These are phyloP conservation scores for Carex cristatella DNA, from an alignment of 176 grass and related monocot genomes.

Conservation along the genomic window DNA sequence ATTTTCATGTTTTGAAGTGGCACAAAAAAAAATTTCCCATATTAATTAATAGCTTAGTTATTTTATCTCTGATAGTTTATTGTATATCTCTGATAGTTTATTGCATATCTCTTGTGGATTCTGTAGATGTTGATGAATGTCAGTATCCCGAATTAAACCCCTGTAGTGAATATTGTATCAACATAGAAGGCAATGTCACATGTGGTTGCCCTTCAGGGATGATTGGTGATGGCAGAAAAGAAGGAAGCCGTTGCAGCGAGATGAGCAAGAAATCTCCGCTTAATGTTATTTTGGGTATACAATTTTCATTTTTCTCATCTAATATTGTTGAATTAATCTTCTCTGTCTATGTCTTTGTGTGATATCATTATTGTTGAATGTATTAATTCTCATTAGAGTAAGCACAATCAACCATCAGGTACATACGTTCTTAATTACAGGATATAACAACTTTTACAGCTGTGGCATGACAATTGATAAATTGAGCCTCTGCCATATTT, in stretches of 20 bases:
- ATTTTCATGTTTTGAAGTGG: no score
- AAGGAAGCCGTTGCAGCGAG: conserved; percentile 20
- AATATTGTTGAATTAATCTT: not conserved
- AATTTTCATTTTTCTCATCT: not conserved
- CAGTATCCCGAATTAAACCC: not conserved
- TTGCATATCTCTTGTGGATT: not conserved
- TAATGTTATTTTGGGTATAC: not conserved
- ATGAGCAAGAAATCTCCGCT: not conserved
- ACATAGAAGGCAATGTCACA: not conserved
- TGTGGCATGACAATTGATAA: not conserved
- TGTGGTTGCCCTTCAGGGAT: conserved; percentile 17
- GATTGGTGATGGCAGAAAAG: conserved; percentile 20
- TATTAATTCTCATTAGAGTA: not conserved
- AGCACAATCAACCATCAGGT: not conserved
- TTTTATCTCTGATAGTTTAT: no score
- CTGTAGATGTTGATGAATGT: conserved; percentile 29
- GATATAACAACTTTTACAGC: not conserved
- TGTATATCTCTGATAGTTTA: not conserved
- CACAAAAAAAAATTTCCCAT: no score
- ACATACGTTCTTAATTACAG: not conserved
- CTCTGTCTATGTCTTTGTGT: not conserved
- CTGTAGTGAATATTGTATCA: conserved; percentile 9
- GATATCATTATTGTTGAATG: not conserved
- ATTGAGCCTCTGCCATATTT: not conserved
- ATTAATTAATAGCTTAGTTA: not conserved